Conservation (phyloP, 116 monocot genomes). For the Iris pallida region DNA sequence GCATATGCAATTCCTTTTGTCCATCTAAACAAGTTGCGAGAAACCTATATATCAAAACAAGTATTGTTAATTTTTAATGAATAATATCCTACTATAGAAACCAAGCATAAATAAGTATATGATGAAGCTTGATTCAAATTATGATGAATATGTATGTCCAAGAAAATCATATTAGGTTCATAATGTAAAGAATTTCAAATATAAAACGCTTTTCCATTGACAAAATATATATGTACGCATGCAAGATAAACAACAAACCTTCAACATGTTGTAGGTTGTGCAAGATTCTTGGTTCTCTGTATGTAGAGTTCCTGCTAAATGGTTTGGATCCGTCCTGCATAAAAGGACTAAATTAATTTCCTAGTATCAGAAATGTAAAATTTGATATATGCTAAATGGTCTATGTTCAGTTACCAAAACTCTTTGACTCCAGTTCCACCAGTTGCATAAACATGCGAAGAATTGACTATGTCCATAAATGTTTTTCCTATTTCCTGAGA, state of each 20-base stretch:
- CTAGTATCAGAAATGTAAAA: too few relatives aligned
- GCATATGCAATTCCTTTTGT: constrained; percentile 5
- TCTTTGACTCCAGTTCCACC: constrained; percentile 94
- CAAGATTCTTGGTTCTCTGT: constrained; percentile 96
- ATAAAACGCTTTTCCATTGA: too few relatives aligned
- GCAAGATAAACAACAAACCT: constrained; percentile 35
- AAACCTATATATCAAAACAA: constrained; percentile 4
- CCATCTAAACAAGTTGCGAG: constrained; percentile 5
- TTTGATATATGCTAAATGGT: too few relatives aligned
- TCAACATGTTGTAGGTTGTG: constrained; percentile 98
- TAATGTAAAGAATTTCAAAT: neutral
- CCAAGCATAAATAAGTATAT: too few relatives aligned
- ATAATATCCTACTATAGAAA: too few relatives aligned
- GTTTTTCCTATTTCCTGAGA: constrained; percentile 72
- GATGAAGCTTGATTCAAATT: too few relatives aligned
- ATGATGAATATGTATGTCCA: too few relatives aligned
- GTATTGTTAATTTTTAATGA: too few relatives aligned
- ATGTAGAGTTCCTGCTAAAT: constrained; percentile 58
- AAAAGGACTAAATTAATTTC: neutral
- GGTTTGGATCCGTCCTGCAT: constrained; percentile 82
- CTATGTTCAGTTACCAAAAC: constrained; percentile 56
- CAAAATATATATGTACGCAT: too few relatives aligned
- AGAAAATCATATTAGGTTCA: neutral
- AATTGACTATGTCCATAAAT: constrained; percentile 91
- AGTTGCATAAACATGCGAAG: constrained; percentile 90